phyloP scores from a whole-genome alignment of 805 yeast species.

The Metschnikowia santaceciliae region DNA sequence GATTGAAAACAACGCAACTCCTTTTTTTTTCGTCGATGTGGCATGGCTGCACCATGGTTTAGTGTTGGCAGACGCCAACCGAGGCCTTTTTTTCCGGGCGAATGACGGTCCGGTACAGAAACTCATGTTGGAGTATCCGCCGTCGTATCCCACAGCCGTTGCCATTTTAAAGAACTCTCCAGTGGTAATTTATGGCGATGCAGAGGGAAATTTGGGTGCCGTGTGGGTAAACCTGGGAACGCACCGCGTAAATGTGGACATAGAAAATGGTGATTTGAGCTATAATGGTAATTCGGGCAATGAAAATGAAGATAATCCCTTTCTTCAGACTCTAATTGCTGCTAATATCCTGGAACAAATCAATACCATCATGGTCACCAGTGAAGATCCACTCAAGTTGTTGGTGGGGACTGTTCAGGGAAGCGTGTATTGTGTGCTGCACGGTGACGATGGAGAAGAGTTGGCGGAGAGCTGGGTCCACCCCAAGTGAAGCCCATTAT shows the following conservation, averaged over 20 bases:
- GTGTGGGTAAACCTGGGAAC: background rate
- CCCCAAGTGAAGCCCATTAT: no score
- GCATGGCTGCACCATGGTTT: constrained; percentile 2
- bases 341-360: constrained; percentile 28
- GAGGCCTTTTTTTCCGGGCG: constrained; percentile 6
- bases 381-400: constrained; percentile 7
- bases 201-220: constrained; percentile 25
- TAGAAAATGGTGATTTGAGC: no score
- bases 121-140: constrained; percentile 2
- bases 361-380: constrained; percentile 19
- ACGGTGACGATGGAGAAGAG: background rate
- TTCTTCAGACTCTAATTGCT: constrained; percentile 5
- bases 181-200: constrained; percentile 22
- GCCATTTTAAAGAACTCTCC: constrained; percentile 5
- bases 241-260: no score
- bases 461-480: background rate
- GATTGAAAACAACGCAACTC: background rate
- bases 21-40: constrained; percentile 15
- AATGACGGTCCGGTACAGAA: constrained; percentile 2
- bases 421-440: constrained; percentile 8
- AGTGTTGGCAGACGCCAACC: constrained; percentile 9
- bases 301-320: no score
- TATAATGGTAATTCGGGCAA: no score
- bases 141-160: constrained; percentile 16
- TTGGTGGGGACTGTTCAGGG: constrained; percentile 15